Base-by-base conservation (phyloP, 352 stramenopile species). In the Phytophthora capsici region DNA sequence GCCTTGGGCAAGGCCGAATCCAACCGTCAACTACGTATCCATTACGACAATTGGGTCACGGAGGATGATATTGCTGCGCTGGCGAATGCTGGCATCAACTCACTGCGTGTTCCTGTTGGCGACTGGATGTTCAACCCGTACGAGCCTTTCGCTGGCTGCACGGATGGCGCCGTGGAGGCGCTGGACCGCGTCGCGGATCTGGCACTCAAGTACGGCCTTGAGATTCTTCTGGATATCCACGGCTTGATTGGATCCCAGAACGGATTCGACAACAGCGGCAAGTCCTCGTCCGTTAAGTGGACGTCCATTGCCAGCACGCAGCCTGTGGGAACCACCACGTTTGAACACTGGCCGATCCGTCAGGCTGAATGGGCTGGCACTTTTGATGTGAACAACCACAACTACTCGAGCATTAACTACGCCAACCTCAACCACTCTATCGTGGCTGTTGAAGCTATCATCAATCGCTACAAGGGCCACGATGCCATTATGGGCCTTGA, bases 101-200 rank as follows among this genome's bases (percentile, higher is more conserved):
- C 81, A 38, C 56, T 96, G 23, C 88, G 95, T 56, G 75, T 99
- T 19, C 96, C 96, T 1, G 86, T 99, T 4, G 96, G 94, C 5
- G 95, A 99, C 80, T 99, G 91, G 80, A 98, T 98, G 91, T 98
- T 96, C 74, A 82, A 88, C 51, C 91, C 93, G 5, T 98, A 99
- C 75, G 94, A 94, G 37, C 95, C 95, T 5, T 99, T 94, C 71
- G 85, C 77, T 45, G 93, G 93, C 43, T 99, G 95, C 72, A 97
- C 91, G 28, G 89, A 98, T 43, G 96, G 95, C 12, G 82, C 94
- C 0, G 66, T 98, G 0, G 91, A 98, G 8, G 92, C 97, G 22
- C 69, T 99, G 2, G 93, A 98, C 55, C 72, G 79, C 28, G 75
- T 98, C 6, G 70, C 95, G 0, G 90, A 97, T 62, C 89, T 96